Percentiles rank a stretch among this genome's conserved stretches.
phyloP scores from a whole-genome alignment of 805 yeast species.

The Metschnikowia henanensis region DNA sequence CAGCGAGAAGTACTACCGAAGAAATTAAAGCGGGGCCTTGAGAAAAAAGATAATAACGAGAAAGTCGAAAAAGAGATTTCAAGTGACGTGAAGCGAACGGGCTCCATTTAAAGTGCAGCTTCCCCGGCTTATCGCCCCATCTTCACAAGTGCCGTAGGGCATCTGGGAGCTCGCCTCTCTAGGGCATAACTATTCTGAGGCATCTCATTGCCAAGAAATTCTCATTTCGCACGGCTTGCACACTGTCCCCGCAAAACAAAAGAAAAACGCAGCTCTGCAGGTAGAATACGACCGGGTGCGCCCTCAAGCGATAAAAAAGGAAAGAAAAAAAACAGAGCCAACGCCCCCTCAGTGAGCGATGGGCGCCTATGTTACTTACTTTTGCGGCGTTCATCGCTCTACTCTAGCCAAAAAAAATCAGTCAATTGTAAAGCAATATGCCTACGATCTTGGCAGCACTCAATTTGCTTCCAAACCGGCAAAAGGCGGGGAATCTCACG shows the following conservation, averaged over 20 bases:
- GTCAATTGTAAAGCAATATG: no score
- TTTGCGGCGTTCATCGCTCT: no score
- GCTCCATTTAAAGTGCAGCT: neutral
- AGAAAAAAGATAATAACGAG: neutral
- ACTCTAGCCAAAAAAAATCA: no score
- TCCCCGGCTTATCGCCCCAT: neutral
- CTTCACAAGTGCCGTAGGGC: neutral
- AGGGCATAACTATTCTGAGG: constrained; percentile 5
- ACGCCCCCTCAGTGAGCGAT: no score
- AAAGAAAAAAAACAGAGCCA: no score
- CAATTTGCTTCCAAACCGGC: no score
- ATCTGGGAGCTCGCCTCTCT: constrained; percentile 1
- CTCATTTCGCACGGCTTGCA: constrained; percentile 10
- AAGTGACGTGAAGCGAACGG: neutral
- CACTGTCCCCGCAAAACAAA: constrained; percentile 6
- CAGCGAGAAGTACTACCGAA: neutral
- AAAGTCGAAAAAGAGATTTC: neutral
- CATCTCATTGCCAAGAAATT: constrained; percentile 12
- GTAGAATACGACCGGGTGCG: neutral
- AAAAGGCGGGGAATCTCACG: no score
- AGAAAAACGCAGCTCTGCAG: neutral
- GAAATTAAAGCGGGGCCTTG: neutral
- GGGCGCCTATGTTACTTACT: no score
- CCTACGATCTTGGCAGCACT: no score
- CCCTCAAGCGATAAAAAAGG: no score